A percentile compares a stretch with the other conserved stretches of the same genome.
Conservation (phyloP, 129 eudicot genomes). For the Arctium minus region DNA sequence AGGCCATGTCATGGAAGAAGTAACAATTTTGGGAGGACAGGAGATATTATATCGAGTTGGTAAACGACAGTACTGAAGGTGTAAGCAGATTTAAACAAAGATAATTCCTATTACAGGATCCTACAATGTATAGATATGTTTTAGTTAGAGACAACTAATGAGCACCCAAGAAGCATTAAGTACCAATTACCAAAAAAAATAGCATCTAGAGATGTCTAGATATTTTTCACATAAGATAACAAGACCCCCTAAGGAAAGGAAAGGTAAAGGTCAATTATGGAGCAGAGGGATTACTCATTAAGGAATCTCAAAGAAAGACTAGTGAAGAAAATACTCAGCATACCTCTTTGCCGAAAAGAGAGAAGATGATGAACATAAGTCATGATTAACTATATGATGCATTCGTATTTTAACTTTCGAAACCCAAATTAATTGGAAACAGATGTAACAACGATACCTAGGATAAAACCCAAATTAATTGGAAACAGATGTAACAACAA, state of each 20-base stretch:
- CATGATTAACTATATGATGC: background rate
- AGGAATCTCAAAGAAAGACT: background rate
- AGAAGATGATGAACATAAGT: background rate
- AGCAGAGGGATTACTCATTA: background rate
- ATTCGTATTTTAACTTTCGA: constrained; percentile 1
- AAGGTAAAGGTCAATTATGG: background rate
- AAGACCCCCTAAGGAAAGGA: background rate
- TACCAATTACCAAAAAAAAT: background rate
- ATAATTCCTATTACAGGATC: background rate
- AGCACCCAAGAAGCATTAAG: constrained; percentile 1
- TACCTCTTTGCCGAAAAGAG: constrained; percentile 2
- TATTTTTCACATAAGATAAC: background rate
- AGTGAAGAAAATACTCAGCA: background rate
- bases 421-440: constrained; percentile 14
- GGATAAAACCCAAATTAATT: background rate
- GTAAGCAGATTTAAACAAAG: background rate
- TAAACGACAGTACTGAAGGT: background rate
- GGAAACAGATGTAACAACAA: constrained; percentile 16
- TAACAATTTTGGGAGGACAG: background rate
- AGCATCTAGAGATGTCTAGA: background rate
- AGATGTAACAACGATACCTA: background rate
- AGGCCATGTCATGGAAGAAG: constrained; percentile 1
- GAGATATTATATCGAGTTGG: background rate
- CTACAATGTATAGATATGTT: background rate
- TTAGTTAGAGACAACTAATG: background rate